Evolutionary conservation across 1,139 yeast species (phyloP), one percentile per base, ranked within the genome.

Genomic region (Kluyveromyces sp.): DNA sequence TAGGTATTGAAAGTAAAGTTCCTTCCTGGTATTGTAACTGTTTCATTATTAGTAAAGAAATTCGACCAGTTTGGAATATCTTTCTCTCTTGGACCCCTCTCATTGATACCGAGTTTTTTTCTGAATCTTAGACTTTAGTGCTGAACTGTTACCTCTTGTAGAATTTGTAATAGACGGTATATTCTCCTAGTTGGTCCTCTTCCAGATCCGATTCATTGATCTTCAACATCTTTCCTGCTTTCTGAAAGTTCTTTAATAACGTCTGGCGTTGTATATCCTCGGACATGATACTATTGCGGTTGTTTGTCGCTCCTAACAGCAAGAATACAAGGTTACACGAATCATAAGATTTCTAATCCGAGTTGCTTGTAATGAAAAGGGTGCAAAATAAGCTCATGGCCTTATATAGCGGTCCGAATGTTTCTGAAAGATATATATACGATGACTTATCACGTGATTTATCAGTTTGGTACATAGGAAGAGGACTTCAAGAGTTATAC

Each of bases 1-100:
- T 82, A 86, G 0, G 81, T 77, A 49, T 80, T 78, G 62, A 87
- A 78, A 41, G 48, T 45, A 39, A 61, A 51, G 7, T 64, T 61
- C 28, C 68, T 56, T 3, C 56, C 50, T 0, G 56, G 46, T n/a
- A 60, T 45, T 3, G 46, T 45, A 15, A 68, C 58, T 1, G 48
- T 42, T 30, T 66, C 66, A 41, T 69, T 68, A 25, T 56, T 45
- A 3, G 61, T 62, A 51, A 75, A 77, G 56, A 57, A 77, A 2
- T 66, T 67, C 1, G 54, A 43, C 79, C 78, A 77, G n/a, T 53
- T 43, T 10, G 63, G 65, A 4, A 57, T 53, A 7, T 3, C 41
- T 42, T 7, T 26, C 5, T 3, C 8, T 35, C 10, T 8, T 29
- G 6, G n/a, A 3, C 3, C 4, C 21, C 31, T 26, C 7, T 10